Evolutionary conservation across 1,284 basidiomycete species (phyloP).

Genomic region (Inonotus obliquus): DNA sequence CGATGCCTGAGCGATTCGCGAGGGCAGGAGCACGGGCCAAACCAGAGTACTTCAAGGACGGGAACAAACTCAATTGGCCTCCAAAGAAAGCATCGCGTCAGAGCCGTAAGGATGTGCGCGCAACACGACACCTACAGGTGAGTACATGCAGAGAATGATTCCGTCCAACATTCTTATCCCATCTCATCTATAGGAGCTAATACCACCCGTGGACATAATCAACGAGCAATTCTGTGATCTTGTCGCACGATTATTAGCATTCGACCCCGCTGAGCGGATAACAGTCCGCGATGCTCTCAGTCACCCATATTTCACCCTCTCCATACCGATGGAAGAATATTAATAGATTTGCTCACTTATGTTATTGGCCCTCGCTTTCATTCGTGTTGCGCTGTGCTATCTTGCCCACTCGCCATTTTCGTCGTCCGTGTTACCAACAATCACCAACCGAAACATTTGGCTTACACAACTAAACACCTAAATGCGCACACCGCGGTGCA

Average conservation of each 20-base stretch:
- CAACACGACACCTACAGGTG: conserved; percentile 72
- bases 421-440: neutral
- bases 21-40: conserved; percentile 69
- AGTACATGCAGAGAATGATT: conserved; percentile 17
- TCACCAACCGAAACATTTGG: conserved; percentile 3
- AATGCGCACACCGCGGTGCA: neutral
- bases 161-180: conserved; percentile 1
- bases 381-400: conserved; percentile 2
- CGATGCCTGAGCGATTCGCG: conserved; percentile 86
- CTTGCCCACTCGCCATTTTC: neutral
- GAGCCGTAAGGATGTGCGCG: conserved; percentile 91
- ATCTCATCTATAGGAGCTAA: conserved; percentile 67
- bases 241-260: conserved; percentile 82
- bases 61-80: conserved; percentile 85
- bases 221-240: conserved; percentile 85
- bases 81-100: conserved; percentile 82
- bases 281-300: conserved; percentile 82
- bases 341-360: conserved; percentile 6
- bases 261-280: conserved; percentile 86
- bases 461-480: conserved; percentile 3
- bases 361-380: neutral
- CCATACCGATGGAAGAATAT: conserved; percentile 38
- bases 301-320: conserved; percentile 79
- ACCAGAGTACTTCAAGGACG: conserved; percentile 91
- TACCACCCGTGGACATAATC: conserved; percentile 64